Conservation (phyloP, 352 stramenopile genomes). For the Pythium periplocum region DNA sequence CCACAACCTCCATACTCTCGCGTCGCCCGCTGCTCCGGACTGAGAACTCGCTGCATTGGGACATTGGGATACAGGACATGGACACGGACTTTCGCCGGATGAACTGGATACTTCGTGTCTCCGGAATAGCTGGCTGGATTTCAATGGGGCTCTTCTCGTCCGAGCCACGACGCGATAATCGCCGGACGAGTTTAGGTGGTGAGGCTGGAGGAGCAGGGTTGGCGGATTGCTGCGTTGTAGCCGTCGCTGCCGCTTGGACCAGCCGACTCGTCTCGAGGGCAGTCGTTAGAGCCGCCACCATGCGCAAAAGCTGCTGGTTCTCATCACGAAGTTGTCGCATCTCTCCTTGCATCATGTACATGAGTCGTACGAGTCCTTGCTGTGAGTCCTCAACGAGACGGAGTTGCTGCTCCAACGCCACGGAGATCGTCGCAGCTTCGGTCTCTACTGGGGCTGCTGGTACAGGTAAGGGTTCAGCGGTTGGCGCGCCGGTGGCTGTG, state of each 20-base stretch:
- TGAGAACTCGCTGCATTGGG: too few relatives aligned
- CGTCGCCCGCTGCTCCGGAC: too few relatives aligned
- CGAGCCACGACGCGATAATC: neutral
- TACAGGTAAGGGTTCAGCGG: neutral
- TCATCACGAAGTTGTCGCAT: neutral
- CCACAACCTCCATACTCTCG: too few relatives aligned
- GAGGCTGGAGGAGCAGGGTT: conserved; percentile 4
- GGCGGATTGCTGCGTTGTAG: neutral
- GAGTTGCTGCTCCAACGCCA: neutral
- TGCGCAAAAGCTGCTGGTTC: neutral
- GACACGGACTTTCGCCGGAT: too few relatives aligned
- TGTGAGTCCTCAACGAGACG: conserved; percentile 2
- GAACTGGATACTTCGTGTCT: too few relatives aligned
- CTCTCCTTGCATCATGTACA: conserved; percentile 2
- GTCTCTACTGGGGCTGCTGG: neutral
- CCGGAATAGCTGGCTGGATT: too few relatives aligned
- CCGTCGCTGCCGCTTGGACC: conserved; percentile 1
- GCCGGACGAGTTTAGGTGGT: neutral
- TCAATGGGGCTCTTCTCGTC: too few relatives aligned
- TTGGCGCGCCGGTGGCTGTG: neutral
- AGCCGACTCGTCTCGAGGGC: conserved; percentile 3
- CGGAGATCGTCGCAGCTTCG: neutral
- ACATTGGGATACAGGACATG: too few relatives aligned
- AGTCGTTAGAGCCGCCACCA: neutral
- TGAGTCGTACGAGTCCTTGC: neutral